Base-by-base conservation (phyloP, 2,329 filamentous ascomycete genomes). In the Penicillium sp. region DNA sequence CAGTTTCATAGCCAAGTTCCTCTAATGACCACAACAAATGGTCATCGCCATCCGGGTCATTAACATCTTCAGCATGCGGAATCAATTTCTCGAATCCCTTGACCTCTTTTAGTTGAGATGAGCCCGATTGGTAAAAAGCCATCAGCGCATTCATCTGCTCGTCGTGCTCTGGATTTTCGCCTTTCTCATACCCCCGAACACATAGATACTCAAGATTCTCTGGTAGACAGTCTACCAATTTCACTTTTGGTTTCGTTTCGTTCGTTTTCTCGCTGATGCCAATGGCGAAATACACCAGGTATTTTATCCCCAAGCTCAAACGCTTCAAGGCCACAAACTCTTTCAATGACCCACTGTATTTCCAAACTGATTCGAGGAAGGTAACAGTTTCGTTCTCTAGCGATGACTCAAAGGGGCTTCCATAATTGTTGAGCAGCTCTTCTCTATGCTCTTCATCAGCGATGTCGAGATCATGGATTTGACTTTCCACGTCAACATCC, bases 271-370 rank as follows among this genome's bases (percentile, higher is more conserved):
- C n/a, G 4, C 7, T 32, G 9, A 59, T 35, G 0, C 52, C 59
- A 13, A 23, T 46, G 10, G 54, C 57, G 39, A 60, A 50, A 36
- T 62, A 64, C n/a, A 61, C 30, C 18, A 66, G 50, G 19, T 53
- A 32, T 1, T 55, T 35, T 10, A 64, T 47, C 1, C 53, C 61
- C 16, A 64, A 18, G 30, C 59, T 61, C 38, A 66, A 47, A 3
- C 47, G 36, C 32, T 57, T 63, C 42, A 65, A 41, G 5, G 54
- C 48, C 9, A 13, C n/a, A n/a, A 65, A 64, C 2, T 62, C 54
- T 14, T 47, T 53, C 45, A 66, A 27, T 7, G 61, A 59, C 2
- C 56, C 58, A 16, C 54, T 48, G 47, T 53, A 29, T 7, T 16
- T 13, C 55, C 45, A 58, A 9, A 61, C 29, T 7, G 11, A 36